Evolutionary conservation across 345 rosid species (phyloP), one percentile per base, ranked within the genome.

Genomic region (Ceriops tagal): DNA sequence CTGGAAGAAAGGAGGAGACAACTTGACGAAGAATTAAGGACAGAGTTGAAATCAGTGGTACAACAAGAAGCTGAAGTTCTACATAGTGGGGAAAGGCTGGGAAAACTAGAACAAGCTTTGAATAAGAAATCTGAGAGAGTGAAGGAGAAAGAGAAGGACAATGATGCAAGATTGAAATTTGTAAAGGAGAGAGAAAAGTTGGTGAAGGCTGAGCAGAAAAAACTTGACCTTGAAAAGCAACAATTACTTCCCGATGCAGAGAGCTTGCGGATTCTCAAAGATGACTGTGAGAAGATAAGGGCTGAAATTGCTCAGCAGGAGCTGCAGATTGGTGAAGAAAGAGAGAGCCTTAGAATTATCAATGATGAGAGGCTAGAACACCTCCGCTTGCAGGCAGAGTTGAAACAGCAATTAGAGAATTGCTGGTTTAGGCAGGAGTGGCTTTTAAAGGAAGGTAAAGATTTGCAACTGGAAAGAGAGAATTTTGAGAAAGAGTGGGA

Each of bases 401-500:
- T 93, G 73, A 89, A 86, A 76, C 81, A 71, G 73, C 88, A 92
- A 78, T 70, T 87, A 66, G 88, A 82, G 68, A 86, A 62, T 58
- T 86, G 79, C 80, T 75, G 83, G 75, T 60, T 27, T 72, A 85
- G 81, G 73, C 81, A 82, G 75, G 89, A 88, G 76, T 77, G 78
- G 66, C 88, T 91, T 77, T 65, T 81, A 71, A 89, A 81, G 78
- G 89, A 88, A 74, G 76, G 61, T 39, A 85, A 88, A 53, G 96
- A 88, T 68, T 80, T 93, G 81, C 85, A 84, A 69, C 81, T 73
- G 76, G 93, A 91, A 24, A 86, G 79, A 74, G 85, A 82, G 70
- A 91, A 74, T 53, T 91, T 91, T 80, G 90, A 89, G 87, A 88
- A 83, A 77, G 96, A 91, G 59, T 88, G 92, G 89, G 89, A 83